Percentiles rank a stretch among this genome's conserved stretches.
Evolutionary conservation across 163 green algal species (phyloP).

Genomic region (Volvox carteri): DNA sequence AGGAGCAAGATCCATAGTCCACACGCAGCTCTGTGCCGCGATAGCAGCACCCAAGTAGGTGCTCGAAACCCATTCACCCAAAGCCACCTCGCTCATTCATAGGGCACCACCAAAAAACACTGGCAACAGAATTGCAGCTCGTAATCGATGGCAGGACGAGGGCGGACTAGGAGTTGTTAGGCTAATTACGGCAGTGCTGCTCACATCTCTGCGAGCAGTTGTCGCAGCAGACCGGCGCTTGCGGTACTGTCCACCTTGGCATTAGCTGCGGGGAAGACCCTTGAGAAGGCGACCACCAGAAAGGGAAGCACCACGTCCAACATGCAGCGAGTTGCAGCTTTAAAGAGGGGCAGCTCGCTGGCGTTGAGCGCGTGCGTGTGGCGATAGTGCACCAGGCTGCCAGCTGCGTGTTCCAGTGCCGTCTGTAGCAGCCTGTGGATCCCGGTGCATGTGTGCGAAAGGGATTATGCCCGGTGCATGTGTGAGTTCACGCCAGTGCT

Average conservation of each 20-base stretch:
- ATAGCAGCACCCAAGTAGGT: too few species aligned
- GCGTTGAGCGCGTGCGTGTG: slow-evolving; percentile 69
- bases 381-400: slow-evolving; percentile 77
- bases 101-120: too few species aligned
- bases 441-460: not conserved
- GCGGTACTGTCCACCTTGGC: slow-evolving; percentile 26
- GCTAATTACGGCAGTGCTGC: too few species aligned
- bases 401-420: slow-evolving; percentile 70
- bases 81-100: too few species aligned
- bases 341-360: slow-evolving; percentile 72
- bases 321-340: slow-evolving; percentile 63
- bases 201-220: slow-evolving; percentile 55
- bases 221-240: slow-evolving; percentile 21
- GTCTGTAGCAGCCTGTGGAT: slow-evolving; percentile 68
- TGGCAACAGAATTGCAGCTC: too few species aligned
- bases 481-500: too few species aligned
- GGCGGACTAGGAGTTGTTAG: too few species aligned
- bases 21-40: too few species aligned
- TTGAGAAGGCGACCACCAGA: slow-evolving; percentile 71
- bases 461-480: too few species aligned
- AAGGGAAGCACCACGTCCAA: slow-evolving; percentile 76
- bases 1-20: too few species aligned
- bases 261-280: slow-evolving; percentile 64
- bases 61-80: too few species aligned
- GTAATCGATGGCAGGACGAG: too few species aligned